Evolutionary conservation across 208 protist species (phyloP).

Genomic region (Trypanosoma cruzi): DNA sequence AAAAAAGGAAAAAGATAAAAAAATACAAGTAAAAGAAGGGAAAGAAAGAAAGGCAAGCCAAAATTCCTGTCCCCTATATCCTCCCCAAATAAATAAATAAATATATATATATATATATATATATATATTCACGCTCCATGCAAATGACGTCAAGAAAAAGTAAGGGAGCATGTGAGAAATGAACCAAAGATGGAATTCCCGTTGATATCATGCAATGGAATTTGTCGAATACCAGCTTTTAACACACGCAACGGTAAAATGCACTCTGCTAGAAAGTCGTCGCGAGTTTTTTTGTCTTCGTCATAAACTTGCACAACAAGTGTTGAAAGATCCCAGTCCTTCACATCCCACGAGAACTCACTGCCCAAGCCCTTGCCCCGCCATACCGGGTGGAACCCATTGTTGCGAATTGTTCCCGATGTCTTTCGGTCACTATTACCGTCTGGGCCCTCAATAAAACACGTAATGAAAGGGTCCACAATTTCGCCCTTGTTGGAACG

Average conservation of each 20-base stretch:
- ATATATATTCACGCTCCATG: background rate
- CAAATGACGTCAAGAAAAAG: conserved; percentile 8
- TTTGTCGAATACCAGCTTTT: conserved; percentile 50
- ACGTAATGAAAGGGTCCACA: conserved; percentile 58
- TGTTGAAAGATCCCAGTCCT: conserved; percentile 50
- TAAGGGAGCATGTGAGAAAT: conserved; percentile 42
- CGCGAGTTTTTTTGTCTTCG: conserved; percentile 39
- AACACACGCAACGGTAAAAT: conserved; percentile 61
- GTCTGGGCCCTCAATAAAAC: conserved; percentile 57
- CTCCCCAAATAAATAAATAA: no score
- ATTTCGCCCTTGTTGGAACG: conserved; percentile 42
- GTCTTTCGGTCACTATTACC: conserved; percentile 27
- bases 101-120: conserved; percentile 7
- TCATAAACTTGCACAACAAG: conserved; percentile 76
- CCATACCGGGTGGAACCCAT: conserved; percentile 83
- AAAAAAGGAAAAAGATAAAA: no score
- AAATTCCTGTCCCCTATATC: background rate
- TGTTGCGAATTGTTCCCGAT: conserved; percentile 54
- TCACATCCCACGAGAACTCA: conserved; percentile 48
- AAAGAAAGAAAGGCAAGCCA: no score
- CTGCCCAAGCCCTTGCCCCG: conserved; percentile 35
- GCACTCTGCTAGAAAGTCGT: conserved; percentile 52
- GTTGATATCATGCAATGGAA: conserved; percentile 47
- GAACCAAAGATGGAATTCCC: conserved; percentile 48
- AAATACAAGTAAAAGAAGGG: no score